Percentiles rank a stretch among this genome's conserved stretches.
phyloP scores from a whole-genome alignment of 2,329 filamentous ascomycete species.

The Chaetomium sp. region DNA sequence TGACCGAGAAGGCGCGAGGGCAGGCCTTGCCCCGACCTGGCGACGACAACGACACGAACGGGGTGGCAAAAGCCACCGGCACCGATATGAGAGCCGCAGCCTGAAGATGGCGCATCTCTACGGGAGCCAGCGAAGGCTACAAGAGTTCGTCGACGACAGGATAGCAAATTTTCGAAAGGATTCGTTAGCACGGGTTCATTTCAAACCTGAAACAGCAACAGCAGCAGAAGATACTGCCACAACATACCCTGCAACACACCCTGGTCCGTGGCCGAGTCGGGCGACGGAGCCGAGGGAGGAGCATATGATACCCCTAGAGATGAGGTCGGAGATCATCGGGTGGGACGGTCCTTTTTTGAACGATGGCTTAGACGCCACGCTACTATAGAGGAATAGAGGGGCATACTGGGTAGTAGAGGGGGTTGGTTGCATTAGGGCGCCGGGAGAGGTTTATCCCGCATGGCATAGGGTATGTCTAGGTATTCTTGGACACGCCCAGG shows the following conservation, averaged over 20 bases:
- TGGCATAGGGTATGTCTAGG: neutral
- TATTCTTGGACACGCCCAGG: slow-evolving; percentile 1
- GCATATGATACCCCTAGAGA: neutral
- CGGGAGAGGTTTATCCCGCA: neutral
- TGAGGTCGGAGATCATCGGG: neutral
- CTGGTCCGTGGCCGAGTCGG: neutral
- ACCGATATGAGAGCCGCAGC: slow-evolving; percentile 36
- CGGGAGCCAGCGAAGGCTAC: neutral
- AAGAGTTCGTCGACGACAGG: neutral
- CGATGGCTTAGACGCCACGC: neutral
- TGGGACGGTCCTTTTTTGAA: neutral
- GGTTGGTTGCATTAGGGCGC: neutral
- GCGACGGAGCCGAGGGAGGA: neutral
- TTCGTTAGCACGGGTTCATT: neutral
- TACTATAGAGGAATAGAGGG: slow-evolving; percentile 13
- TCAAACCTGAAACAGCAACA: neutral
- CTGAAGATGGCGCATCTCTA: slow-evolving; percentile 13
- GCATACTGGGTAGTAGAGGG: neutral
- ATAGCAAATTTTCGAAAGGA: neutral
- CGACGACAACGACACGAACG: slow-evolving; percentile 32
- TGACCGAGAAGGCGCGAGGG: slow-evolving; percentile 56
- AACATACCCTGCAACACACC: neutral
- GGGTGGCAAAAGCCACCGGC: slow-evolving; percentile 41
- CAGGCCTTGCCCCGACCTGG: slow-evolving; percentile 38
- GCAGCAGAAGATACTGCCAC: neutral